Conservation (phyloP, 805 yeast genomes). For the Saturnispora dispora region DNA sequence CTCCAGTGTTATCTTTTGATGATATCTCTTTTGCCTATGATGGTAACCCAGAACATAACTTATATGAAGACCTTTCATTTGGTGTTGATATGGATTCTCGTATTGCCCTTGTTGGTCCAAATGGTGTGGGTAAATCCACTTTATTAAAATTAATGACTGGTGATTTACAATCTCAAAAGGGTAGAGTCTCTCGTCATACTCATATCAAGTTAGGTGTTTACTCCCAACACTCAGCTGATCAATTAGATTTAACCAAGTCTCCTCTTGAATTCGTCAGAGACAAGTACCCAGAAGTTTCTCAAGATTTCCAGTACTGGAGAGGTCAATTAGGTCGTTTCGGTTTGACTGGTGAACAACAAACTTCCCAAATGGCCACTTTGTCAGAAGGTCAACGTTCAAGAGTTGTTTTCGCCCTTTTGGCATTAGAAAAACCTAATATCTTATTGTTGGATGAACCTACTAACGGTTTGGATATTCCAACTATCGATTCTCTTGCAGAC, state of each 20-base stretch:
- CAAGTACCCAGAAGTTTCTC: conserved; percentile 80
- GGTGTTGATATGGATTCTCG: conserved; percentile 99
- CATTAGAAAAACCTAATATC: conserved; percentile 91
- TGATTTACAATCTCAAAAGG: conserved; percentile 76
- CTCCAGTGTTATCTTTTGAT: conserved; percentile 96
- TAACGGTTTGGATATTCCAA: conserved; percentile 96
- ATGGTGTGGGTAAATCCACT: conserved; percentile 98
- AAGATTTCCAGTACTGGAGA: conserved; percentile 98
- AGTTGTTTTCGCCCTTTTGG: conserved; percentile 94
- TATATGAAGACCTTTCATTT: conserved; percentile 84
- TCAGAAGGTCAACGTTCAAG: conserved; percentile 99
- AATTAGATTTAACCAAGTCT: conserved; percentile 88
- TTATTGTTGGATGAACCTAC: conserved; percentile 98
- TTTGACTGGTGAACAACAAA: conserved; percentile 97
- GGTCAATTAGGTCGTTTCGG: conserved; percentile 97
- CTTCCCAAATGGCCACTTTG: conserved; percentile 95
- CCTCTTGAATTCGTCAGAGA: conserved; percentile 97
- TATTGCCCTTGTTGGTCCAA: conserved; percentile 95
- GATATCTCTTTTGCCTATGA: conserved; percentile 89
- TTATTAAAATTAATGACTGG: conserved; percentile 96
- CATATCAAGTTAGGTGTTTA: conserved; percentile 97
- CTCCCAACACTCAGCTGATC: conserved; percentile 98
- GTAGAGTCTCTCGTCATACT: conserved; percentile 95
- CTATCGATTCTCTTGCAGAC: conserved; percentile 94
- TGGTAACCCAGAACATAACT: conserved; percentile 71